phyloP scores from a whole-genome alignment of 2,329 filamentous ascomycete species.

The Colletotrichum sidae region DNA sequence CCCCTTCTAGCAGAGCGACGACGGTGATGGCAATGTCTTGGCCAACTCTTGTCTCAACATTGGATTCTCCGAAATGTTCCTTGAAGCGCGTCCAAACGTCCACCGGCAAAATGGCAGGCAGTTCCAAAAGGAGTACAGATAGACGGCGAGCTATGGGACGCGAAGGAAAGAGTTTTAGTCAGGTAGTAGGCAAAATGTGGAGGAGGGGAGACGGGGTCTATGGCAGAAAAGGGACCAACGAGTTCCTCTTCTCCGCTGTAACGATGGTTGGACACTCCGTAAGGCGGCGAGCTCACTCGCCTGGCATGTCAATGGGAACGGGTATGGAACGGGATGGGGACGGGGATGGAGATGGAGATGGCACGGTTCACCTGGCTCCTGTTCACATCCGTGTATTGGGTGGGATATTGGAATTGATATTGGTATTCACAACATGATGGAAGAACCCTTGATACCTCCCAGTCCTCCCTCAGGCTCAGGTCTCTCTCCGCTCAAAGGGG shows the following conservation, averaged over 20 bases:
- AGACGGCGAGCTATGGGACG: conserved; percentile 20
- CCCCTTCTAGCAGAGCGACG: conserved; percentile 12
- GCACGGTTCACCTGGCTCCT: conserved; percentile 25
- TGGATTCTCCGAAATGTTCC: neutral
- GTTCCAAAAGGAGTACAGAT: conserved; percentile 7
- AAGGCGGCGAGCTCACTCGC: neutral
- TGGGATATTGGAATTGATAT: too few species aligned
- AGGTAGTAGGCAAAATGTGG: conserved; percentile 14
- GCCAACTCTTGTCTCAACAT: conserved; percentile 15
- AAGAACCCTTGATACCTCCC: conserved; percentile 18
- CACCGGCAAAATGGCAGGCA: neutral
- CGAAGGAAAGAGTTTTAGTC: conserved; percentile 31
- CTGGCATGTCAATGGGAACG: neutral
- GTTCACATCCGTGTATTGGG: too few species aligned
- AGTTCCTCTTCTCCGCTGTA: conserved; percentile 1
- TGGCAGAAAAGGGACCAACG: conserved; percentile 30
- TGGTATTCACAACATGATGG: conserved; percentile 14
- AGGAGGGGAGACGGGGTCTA: conserved; percentile 25
- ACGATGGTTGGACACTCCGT: too few species aligned
- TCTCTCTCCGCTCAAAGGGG: conserved; percentile 15
- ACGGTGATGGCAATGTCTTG: conserved; percentile 7
- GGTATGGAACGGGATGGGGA: neutral
- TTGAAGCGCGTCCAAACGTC: conserved; percentile 3
- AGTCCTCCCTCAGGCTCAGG: neutral
- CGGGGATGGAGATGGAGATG: conserved; percentile 8